Evolutionary conservation across 2,329 filamentous ascomycete species (phyloP).

Genomic region (Rhynchosporium secalis): DNA sequence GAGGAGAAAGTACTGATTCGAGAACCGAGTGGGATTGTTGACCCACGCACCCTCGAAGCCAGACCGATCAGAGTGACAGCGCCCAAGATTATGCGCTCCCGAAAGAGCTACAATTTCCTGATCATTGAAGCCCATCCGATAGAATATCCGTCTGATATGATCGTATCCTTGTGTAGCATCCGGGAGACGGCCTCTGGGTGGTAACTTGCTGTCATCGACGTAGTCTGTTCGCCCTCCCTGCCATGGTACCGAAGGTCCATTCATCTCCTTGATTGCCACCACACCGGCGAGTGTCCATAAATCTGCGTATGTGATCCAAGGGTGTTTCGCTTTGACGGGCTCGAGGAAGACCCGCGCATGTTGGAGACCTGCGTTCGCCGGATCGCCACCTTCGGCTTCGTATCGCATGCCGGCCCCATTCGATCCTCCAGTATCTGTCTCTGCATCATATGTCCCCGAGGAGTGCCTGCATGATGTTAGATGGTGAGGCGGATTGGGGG

Average conservation of each 20-base stretch:
- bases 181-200: slow-evolving; percentile 57
- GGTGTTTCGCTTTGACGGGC: slow-evolving; percentile 57
- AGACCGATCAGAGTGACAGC: slow-evolving; percentile 55
- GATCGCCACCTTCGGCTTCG: slow-evolving; percentile 63
- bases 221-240: slow-evolving; percentile 59
- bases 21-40: slow-evolving; percentile 58
- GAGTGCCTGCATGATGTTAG: slow-evolving; percentile 51
- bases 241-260: slow-evolving; percentile 58
- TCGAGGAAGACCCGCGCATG: slow-evolving; percentile 65
- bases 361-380: slow-evolving; percentile 64
- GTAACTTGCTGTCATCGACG: slow-evolving; percentile 59
- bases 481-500: not conserved
- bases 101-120: slow-evolving; percentile 59
- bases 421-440: slow-evolving; percentile 60
- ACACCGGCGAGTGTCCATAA: slow-evolving; percentile 64
- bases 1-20: slow-evolving; percentile 57
- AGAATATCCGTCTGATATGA: slow-evolving; percentile 56
- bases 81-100: slow-evolving; percentile 57
- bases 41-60: slow-evolving; percentile 62
- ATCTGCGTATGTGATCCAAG: slow-evolving; percentile 66
- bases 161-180: slow-evolving; percentile 55
- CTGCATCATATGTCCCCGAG: slow-evolving; percentile 60
- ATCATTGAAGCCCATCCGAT: slow-evolving; percentile 61
- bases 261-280: slow-evolving; percentile 60
- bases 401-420: slow-evolving; percentile 69